Conservation (phyloP, 257 asterid species). For the Plantago elongata region DNA sequence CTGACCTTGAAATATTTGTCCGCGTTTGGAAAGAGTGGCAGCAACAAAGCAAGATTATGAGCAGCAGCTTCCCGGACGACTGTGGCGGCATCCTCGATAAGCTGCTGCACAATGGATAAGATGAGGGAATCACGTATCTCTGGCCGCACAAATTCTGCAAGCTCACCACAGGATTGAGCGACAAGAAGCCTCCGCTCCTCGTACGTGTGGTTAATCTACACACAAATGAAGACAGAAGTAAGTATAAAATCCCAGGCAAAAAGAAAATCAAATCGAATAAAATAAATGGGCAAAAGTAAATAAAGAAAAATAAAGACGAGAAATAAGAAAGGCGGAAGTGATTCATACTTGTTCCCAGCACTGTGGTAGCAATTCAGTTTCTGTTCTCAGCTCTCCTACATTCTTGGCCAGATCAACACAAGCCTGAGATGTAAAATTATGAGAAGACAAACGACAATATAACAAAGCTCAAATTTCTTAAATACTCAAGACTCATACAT, state of each 20-base stretch:
- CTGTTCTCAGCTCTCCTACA: constrained; percentile 94
- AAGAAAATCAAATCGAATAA: neutral
- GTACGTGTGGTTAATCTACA: constrained; percentile 94
- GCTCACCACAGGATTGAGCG: constrained; percentile 99
- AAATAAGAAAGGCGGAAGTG: constrained; percentile 14
- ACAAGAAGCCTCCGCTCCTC: constrained; percentile 99
- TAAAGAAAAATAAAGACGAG: constrained; percentile 1
- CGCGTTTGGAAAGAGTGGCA: constrained; percentile 87
- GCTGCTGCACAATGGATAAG: constrained; percentile 96
- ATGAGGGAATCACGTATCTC: constrained; percentile 99
- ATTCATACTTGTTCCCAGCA: constrained; percentile 97
- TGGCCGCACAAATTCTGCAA: constrained; percentile 88
- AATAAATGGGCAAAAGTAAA: neutral
- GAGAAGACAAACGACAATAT: constrained; percentile 17
- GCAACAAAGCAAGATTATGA: constrained; percentile 91
- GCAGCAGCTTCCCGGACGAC: constrained; percentile 99
- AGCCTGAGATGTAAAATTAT: constrained; percentile 53
- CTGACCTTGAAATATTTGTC: constrained; percentile 99
- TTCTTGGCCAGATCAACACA: constrained; percentile 91
- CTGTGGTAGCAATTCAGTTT: constrained; percentile 96
- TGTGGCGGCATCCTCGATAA: constrained; percentile 93
- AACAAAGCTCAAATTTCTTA: constrained; percentile 19
- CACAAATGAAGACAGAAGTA: constrained; percentile 14
- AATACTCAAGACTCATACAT: constrained; percentile 54
- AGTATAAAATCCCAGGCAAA: constrained; percentile 11